Percentiles rank a stretch among this genome's conserved stretches.
phyloP scores from a whole-genome alignment of 768 basidiomycete species.

The Mycena kentingensis region DNA sequence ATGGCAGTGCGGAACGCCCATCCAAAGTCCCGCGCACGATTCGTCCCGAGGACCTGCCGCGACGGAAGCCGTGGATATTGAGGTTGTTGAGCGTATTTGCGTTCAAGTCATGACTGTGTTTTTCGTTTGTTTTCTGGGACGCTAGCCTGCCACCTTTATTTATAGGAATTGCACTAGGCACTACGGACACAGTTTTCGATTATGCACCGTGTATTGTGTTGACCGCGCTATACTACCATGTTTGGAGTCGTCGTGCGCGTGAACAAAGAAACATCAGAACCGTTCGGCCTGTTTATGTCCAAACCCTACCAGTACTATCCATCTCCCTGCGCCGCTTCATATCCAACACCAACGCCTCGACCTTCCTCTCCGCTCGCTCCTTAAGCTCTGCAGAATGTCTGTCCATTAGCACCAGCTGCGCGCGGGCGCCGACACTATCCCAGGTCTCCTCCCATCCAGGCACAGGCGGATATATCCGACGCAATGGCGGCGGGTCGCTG shows the following conservation, averaged over 20 bases:
- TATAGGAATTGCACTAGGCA: too few species aligned
- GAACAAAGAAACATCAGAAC: too few species aligned
- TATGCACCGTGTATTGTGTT: too few species aligned
- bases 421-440: neutral
- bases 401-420: neutral
- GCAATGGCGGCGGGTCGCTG: neutral
- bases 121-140: too few species aligned
- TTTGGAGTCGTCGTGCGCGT: too few species aligned
- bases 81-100: too few species aligned
- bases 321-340: neutral
- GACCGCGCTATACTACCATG: too few species aligned
- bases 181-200: too few species aligned
- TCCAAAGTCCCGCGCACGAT: conserved; percentile 11
- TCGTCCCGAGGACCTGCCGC: conserved; percentile 1
- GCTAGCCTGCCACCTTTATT: too few species aligned
- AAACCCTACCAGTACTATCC: too few species aligned
- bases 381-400: neutral
- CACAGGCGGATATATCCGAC: neutral
- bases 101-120: too few species aligned
- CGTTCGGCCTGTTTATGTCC: too few species aligned
- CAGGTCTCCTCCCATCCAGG: neutral
- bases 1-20: conserved; percentile 15
- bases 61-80: neutral
- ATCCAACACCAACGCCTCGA: neutral
- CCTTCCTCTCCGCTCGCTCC: neutral